Evolutionary conservation across 1,284 basidiomycete species (phyloP), one percentile per base, ranked within the genome.

Genomic region (Trametes polyzona): DNA sequence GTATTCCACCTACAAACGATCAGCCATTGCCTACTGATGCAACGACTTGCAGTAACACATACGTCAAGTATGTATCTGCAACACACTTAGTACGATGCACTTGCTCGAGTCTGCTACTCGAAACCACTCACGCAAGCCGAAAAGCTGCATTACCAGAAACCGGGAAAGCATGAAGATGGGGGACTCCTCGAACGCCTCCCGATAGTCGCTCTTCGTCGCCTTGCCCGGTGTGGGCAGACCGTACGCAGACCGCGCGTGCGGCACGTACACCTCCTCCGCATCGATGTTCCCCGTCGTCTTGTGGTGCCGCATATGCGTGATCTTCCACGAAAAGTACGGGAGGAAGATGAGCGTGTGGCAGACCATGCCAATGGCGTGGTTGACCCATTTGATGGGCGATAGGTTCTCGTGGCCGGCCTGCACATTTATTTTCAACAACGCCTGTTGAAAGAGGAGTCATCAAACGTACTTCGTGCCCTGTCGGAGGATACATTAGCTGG

Each of bases 161-260:
- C 78, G 78, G 69, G 72, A 68, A 42, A 86, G 70, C 48, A 80
- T 79, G 71, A 75, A 84, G 8, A 83, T 62, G 2, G 87, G 87
- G 14, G 85, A 83, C 66, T 89, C 74, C 37, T 70, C 73, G 24
- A 74, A 52, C 10, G 70, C 60, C 37, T 71, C 69, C 30, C 64
- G 60, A 53, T 73, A 73, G 60, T 73, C 68, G 56, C 67, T 63
- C 21, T 53, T 41, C 2, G 55, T 65, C 12, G 71, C 68, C 16
- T 62, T 49, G 12, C 60, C 57, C 12, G 62, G 65, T 16, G 63
- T 51, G 9, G 73, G 72, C 14, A 73, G 65, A 12, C 63, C 63
- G 40, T 69, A 61, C 48, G 69, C 64, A 3, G 56, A 62, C 9
- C 72, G 64, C 2, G 64, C 65, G 17, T 55, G 60, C 3, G 74